Base-by-base conservation (phyloP, 2,329 filamentous ascomycete genomes). In the Diplodia seriata region DNA sequence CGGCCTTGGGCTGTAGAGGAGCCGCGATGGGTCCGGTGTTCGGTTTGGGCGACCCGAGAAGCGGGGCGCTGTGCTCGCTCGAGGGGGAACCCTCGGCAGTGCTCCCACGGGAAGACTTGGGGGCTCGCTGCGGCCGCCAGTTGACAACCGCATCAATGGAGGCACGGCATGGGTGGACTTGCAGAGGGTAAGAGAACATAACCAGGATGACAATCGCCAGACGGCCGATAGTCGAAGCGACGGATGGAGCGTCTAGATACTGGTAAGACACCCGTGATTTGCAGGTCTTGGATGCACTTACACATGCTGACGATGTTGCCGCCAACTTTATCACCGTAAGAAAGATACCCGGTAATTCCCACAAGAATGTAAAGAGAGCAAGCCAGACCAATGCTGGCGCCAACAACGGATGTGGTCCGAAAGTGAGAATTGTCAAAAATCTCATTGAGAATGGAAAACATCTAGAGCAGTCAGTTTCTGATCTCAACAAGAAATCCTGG, bases 361-460 rank as follows among this genome's bases (percentile, higher is more conserved):
- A 98, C 94, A 2, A 98, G 84, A 40, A 97, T 86, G 76, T 99
- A 99, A 26, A 97, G 90, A 20, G 85, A 85, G 14, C 92, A 92
- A n/a, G 94, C 92, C 36, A 91, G 90, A 23, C 95, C 95, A 73
- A 97, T 97, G 73, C 93, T 97, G 4, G 90, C 86, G 26, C 86
- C 84, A 14, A 98, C 89, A 9, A 99, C 94, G 18, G 87, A 86
- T 0, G 93, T 90, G 8, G 94, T 90, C 70, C 90, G 90, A 74
- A 84, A 85, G 23, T 92, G 92, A 3, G 91, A 91, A 79, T 93
- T 93, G 76, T 97, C 90, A 68, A 88, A 86, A 72, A 99, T 93
- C 80, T 99, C 95, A 75, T 99, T 99, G 54, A 99, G 82, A 72
- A 99, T 97, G 12, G 94, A 97, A 78, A 99, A 99, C 95, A 99